These are phyloP conservation scores for Rutstroemia sp. DNA, from an alignment of 2,329 filamentous ascomycete genomes.

Conservation along the genomic window DNA sequence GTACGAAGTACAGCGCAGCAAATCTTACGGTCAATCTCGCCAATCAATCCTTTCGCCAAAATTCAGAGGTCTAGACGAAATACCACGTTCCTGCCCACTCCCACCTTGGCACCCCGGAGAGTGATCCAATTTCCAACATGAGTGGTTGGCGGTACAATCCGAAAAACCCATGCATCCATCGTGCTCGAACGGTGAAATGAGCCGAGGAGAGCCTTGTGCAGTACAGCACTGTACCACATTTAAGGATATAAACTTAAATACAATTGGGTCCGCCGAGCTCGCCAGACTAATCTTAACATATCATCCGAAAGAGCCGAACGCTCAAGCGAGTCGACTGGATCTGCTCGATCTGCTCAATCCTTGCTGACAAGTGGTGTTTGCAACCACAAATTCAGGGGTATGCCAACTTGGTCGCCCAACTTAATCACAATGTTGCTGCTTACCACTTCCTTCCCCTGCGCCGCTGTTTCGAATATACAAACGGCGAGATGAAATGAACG, in stretches of 20 bases:
- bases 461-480: conserved; percentile 8
- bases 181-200: neutral
- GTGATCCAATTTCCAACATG: neutral
- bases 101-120: neutral
- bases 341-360: neutral
- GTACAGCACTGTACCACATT: neutral
- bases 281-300: neutral
- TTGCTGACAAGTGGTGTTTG: neutral
- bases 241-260: neutral
- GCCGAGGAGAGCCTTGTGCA: neutral
- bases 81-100: neutral
- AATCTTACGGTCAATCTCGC: neutral
- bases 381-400: neutral
- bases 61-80: neutral
- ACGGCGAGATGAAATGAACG: neutral
- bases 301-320: neutral
- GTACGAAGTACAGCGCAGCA: too few relatives aligned
- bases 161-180: neutral
- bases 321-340: neutral
- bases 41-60: neutral
- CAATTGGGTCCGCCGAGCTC: neutral
- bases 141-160: neutral
- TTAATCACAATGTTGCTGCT: neutral
- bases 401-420: neutral
- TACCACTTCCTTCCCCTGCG: neutral